A percentile compares a stretch with the other conserved stretches of the same genome.
Evolutionary conservation across 306 rosid genomes (phyloP).

Genomic region (Dryas drummondii): DNA sequence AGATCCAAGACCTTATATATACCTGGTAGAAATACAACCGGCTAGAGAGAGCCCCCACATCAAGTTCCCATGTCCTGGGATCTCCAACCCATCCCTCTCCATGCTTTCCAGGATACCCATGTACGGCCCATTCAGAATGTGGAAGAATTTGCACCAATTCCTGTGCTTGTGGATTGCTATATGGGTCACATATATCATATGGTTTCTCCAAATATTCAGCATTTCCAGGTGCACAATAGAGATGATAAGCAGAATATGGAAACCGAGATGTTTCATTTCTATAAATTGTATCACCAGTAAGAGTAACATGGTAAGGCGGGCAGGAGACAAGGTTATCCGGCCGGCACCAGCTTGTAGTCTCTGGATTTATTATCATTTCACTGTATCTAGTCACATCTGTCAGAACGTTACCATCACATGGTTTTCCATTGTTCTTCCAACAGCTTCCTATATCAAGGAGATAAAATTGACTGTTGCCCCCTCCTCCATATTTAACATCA

Average conservation of each 20-base stretch:
- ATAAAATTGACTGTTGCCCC: conserved; percentile 49
- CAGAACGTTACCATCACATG: conserved; percentile 42
- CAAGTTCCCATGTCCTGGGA: conserved; percentile 56
- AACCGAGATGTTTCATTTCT: conserved; percentile 52
- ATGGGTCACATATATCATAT: conserved; percentile 54
- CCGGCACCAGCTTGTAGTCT: conserved; percentile 38
- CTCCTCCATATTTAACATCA: conserved; percentile 46
- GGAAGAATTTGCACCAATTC: conserved; percentile 61
- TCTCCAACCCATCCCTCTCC: conserved; percentile 67
- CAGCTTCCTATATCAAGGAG: conserved; percentile 53
- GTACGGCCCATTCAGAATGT: conserved; percentile 57
- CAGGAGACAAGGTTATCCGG: conserved; percentile 44
- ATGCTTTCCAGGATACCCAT: conserved; percentile 49
- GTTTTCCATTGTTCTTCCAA: conserved; percentile 58
- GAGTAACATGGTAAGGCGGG: conserved; percentile 50
- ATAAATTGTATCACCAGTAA: conserved; percentile 37
- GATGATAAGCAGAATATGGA: conserved; percentile 58
- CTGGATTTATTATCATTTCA: conserved; percentile 57
- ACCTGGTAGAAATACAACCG: conserved; percentile 59
- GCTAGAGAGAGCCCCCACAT: conserved; percentile 51
- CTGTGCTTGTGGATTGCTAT: conserved; percentile 62
- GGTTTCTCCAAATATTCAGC: conserved; percentile 42
- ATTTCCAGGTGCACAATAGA: conserved; percentile 54
- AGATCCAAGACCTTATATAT: not conserved
- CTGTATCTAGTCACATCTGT: conserved; percentile 56